Evolutionary conservation across 2,329 filamentous ascomycete genomes (phyloP).

Genomic region (Amesomyces nigricolor): DNA sequence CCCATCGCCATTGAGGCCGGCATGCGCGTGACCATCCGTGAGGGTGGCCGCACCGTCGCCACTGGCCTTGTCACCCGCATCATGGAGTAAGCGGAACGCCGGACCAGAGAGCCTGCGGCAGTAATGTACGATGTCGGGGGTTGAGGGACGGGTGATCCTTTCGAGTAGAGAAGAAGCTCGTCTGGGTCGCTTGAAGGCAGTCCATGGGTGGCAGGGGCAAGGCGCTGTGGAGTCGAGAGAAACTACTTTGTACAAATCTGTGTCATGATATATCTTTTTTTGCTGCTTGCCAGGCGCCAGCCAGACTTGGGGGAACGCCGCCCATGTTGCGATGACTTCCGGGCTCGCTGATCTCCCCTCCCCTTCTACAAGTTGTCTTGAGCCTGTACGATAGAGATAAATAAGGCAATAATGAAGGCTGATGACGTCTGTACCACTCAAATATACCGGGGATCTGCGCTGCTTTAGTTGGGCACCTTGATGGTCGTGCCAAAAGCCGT

Average conservation of each 20-base stretch:
- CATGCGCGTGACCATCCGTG: conserved; percentile 96
- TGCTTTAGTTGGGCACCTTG: too few species aligned
- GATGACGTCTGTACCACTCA: conserved; percentile 4
- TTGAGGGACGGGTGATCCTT: background rate
- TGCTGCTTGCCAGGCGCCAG: conserved; percentile 7
- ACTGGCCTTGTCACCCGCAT: conserved; percentile 78
- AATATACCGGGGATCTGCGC: too few species aligned
- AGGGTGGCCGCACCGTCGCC: conserved; percentile 86
- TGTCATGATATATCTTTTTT: conserved; percentile 22
- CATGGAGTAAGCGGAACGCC: conserved; percentile 42
- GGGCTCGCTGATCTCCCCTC: conserved; percentile 27
- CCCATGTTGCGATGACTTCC: conserved; percentile 9
- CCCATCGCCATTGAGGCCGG: conserved; percentile 85
- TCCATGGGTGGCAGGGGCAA: conserved; percentile 10
- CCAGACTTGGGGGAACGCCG: conserved; percentile 14
- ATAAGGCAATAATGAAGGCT: conserved; percentile 21
- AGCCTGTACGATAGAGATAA: conserved; percentile 28
- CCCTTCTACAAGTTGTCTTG: conserved; percentile 26
- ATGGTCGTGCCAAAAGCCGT: too few species aligned
- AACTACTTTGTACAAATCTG: conserved; percentile 20
- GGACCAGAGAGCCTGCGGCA: conserved; percentile 1
- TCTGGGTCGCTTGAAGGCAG: background rate
- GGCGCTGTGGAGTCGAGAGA: conserved; percentile 16
- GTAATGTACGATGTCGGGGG: conserved; percentile 11
- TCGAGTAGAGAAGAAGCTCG: background rate